A percentile compares a stretch with the other conserved stretches of the same genome.
phyloP scores from a whole-genome alignment of 2,329 filamentous ascomycete genomes.

The Plectosphaerella cucumerina region DNA sequence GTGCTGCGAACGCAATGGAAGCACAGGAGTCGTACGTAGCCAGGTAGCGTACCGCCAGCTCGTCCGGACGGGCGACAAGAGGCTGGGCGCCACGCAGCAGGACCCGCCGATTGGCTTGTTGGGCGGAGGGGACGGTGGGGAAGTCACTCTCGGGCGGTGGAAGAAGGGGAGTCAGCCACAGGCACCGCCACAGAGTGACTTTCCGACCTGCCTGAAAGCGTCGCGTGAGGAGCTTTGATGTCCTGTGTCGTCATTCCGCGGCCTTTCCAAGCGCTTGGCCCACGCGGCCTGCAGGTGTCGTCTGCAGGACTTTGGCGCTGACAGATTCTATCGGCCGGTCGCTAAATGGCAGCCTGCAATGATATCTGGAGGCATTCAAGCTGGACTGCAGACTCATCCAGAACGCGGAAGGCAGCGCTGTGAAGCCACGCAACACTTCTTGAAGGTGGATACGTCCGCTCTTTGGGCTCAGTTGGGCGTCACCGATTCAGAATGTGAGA shows the following conservation, averaged over 20 bases:
- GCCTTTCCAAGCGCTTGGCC: not conserved
- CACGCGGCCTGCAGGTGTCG: not conserved
- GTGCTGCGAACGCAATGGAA: constrained; percentile 2
- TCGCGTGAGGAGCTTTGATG: not conserved
- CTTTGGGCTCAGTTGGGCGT: not conserved
- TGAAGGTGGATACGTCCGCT: too few species aligned
- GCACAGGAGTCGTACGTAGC: not conserved
- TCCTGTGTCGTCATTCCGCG: not conserved
- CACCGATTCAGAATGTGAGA: not conserved
- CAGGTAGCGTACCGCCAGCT: not conserved
- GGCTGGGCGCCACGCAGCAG: not conserved
- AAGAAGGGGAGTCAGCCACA: not conserved
- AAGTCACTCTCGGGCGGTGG: not conserved
- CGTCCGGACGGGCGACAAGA: not conserved
- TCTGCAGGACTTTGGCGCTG: too few species aligned
- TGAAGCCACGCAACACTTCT: too few species aligned
- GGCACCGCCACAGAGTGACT: not conserved
- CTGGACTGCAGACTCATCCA: too few species aligned
- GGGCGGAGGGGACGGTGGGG: not conserved
- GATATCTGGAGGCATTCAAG: too few species aligned
- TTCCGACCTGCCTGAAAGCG: too few species aligned
- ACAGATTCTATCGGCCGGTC: too few species aligned
- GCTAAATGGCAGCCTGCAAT: too few species aligned
- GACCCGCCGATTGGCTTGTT: not conserved
- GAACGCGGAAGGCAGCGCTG: too few species aligned